Evolutionary conservation across 2,329 filamentous ascomycete species (phyloP).

Genomic region (Trichophyton equinum): DNA sequence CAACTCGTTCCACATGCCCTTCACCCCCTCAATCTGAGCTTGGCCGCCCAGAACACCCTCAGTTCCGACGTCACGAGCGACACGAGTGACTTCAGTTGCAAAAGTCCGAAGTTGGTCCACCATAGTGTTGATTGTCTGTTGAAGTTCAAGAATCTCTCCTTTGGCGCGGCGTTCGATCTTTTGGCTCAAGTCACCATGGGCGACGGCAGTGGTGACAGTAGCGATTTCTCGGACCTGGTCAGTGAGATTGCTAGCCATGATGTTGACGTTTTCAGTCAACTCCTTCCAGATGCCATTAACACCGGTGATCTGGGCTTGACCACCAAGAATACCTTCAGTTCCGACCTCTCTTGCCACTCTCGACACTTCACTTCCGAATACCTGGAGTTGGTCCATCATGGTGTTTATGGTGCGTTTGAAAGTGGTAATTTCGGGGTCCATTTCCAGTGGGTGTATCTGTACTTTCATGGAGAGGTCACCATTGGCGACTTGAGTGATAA

Average conservation of each 20-base stretch:
- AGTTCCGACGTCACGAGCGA: conserved; percentile 71
- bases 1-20: conserved; percentile 80
- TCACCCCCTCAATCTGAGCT: conserved; percentile 69
- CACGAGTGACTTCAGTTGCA: conserved; percentile 70
- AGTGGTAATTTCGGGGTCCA: conserved; percentile 94
- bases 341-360: conserved; percentile 90
- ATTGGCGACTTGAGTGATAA: conserved; percentile 88
- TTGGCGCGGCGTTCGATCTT: conserved; percentile 71
- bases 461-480: conserved; percentile 96
- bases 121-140: conserved; percentile 84
- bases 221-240: conserved; percentile 79
- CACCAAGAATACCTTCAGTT: conserved; percentile 85
- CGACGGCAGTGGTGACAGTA: conserved; percentile 70
- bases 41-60: conserved; percentile 73
- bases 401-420: conserved; percentile 98
- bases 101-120: conserved; percentile 75
- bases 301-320: conserved; percentile 83
- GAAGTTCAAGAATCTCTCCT: conserved; percentile 69
- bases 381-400: conserved; percentile 97
- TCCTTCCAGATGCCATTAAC: conserved; percentile 98
- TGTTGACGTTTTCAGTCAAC: conserved; percentile 78
- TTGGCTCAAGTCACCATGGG: conserved; percentile 69
- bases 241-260: conserved; percentile 72
- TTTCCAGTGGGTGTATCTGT: conserved; percentile 85
- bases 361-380: conserved; percentile 93